Percentiles rank a stretch among this genome's conserved stretches.
Conservation (phyloP, 2,329 filamentous ascomycete genomes). For the Phialocephala sp. region DNA sequence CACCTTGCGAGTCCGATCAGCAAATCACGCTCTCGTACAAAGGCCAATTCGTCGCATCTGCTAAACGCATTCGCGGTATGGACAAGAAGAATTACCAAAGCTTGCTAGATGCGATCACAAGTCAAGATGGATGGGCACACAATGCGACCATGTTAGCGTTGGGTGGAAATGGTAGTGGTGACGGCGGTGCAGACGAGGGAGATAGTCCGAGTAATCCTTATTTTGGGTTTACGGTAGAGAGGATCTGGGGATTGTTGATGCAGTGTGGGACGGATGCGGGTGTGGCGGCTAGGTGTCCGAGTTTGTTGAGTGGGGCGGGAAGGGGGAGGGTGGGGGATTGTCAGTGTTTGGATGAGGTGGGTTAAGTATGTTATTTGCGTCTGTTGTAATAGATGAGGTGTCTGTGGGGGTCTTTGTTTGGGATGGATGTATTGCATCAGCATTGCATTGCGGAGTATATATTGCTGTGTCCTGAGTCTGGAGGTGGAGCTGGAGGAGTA, state of each 20-base stretch:
- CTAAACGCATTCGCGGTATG: slow-evolving; percentile 48
- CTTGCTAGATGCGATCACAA: slow-evolving; percentile 33
- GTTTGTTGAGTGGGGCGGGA: slow-evolving; percentile 73
- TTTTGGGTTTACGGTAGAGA: slow-evolving; percentile 40
- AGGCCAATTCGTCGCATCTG: slow-evolving; percentile 55
- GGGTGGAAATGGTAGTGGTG: neutral
- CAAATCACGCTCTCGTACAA: slow-evolving; percentile 50
- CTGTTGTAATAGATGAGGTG: no score
- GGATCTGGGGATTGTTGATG: slow-evolving; percentile 39
- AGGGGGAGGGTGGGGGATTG: slow-evolving; percentile 33
- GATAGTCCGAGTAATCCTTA: slow-evolving; percentile 36
- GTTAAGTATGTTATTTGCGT: no score
- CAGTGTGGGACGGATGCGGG: slow-evolving; percentile 59
- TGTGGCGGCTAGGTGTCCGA: slow-evolving; percentile 82
- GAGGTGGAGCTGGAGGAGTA: no score
- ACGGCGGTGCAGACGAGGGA: neutral
- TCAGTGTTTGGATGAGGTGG: slow-evolving; percentile 37
- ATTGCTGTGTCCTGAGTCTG: no score
- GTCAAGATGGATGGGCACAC: slow-evolving; percentile 34
- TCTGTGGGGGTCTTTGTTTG: neutral
- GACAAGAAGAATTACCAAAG: slow-evolving; percentile 31
- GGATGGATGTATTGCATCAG: no score
- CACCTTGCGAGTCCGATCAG: slow-evolving; percentile 33
- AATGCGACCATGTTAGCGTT: slow-evolving; percentile 19
- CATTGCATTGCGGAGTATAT: no score